Base-by-base conservation (phyloP, 2,329 filamentous ascomycete genomes). In the Graphium sp. region DNA sequence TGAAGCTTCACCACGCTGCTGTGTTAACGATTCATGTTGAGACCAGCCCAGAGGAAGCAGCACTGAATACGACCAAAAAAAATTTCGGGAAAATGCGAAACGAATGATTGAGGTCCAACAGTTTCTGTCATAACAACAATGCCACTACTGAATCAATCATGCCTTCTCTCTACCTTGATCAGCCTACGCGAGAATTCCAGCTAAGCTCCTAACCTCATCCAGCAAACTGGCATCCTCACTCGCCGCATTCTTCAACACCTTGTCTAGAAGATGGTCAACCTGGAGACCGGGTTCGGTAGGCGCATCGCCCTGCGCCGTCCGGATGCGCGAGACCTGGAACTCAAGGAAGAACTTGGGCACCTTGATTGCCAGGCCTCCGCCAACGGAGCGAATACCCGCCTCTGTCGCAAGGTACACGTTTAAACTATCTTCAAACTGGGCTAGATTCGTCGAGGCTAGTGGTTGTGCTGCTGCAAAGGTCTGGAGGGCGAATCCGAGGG, bases 281-380 rank as follows among this genome's bases (percentile, higher is more conserved):
- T 62, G 60, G 40, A 52, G 46, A 7, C 58, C 62, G 0, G 67
- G 46, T n/a, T 50, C 59, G 1, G 53, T 49, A 2, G 65, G 66
- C 23, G 57, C 45, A 29, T 59, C 61, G 1, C 68, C 67, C 48
- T 71, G 63, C 0, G 68, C 68, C 0, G 65, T 67, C 46, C 66
- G 54, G 37, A 73, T 71, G 14, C 67, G 52, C 22, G 60, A 58
- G 19, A 72, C 56, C 47, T 74, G 68, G 44, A 70, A 63, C 34
- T 59, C 49, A 23, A 73, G 43, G 44, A 73, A 73, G 58, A 74
- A 74, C 47, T 73, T 73, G 35, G 68, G 68, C 5, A 65, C 62
- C 47, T 73, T 72, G 47, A 73, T 62, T 2, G 54, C 60, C 12
- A 73, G 48, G 31, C 41, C 55, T 3, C 66, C 67, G 7, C 55